phyloP scores from a whole-genome alignment of 2,329 filamentous ascomycete species.

The Pseudocercospora cruenta region DNA sequence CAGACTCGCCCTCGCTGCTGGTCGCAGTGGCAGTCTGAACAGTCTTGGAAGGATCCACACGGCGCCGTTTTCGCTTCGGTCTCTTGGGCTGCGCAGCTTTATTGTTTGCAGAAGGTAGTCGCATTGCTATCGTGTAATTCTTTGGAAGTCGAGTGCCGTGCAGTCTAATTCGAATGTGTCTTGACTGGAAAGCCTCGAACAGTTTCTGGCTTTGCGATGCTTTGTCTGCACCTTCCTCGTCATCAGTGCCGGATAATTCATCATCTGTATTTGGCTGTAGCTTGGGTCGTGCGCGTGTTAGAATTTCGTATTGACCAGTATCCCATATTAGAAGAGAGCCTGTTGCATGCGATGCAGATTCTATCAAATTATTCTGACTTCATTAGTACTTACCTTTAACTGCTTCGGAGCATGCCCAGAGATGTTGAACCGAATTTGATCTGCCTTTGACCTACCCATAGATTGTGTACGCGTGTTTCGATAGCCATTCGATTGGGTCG shows the following conservation, averaged over 20 bases:
- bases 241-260: slow-evolving; percentile 38
- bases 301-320: slow-evolving; percentile 48
- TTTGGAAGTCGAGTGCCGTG: slow-evolving; percentile 44
- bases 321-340: slow-evolving; percentile 53
- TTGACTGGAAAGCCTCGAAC: slow-evolving; percentile 42
- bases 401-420: too few species aligned
- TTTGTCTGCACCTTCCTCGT: slow-evolving; percentile 22
- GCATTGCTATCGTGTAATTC: slow-evolving; percentile 46
- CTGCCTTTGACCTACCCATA: slow-evolving; percentile 47
- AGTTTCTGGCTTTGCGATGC: slow-evolving; percentile 43
- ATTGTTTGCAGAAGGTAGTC: slow-evolving; percentile 44
- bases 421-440: too few species aligned
- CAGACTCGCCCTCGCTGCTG: slow-evolving; percentile 27
- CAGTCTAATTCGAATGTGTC: slow-evolving; percentile 47
- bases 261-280: slow-evolving; percentile 38
- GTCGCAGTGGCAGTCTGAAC: slow-evolving; percentile 7
- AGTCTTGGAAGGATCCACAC: slow-evolving; percentile 26
- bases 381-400: slow-evolving; percentile 26
- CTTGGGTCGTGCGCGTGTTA: slow-evolving; percentile 33
- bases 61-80: slow-evolving; percentile 35
- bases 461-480: slow-evolving; percentile 50
- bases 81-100: slow-evolving; percentile 31
- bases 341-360: slow-evolving; percentile 47
- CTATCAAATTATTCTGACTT: slow-evolving; percentile 49
- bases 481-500: slow-evolving; percentile 48